Base-by-base conservation (phyloP, 768 basidiomycete species). In the Pleurotus citrinopileatus region DNA sequence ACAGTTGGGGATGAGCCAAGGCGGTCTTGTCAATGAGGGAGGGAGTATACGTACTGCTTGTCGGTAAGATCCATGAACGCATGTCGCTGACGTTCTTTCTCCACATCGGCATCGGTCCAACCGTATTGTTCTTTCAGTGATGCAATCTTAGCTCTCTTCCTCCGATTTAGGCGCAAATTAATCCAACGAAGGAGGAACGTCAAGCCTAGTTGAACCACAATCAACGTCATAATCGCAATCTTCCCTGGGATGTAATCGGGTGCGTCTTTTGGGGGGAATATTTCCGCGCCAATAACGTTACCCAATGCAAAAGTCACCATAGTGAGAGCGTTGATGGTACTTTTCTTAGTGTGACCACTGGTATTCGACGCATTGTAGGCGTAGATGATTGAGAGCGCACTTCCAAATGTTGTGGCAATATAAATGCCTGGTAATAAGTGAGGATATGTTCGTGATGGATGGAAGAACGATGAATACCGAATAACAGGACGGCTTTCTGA, bases 241-340 rank as follows among this genome's bases (percentile, higher is more conserved):
- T 88, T 88, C 19, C 84, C 86, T 0, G 83, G 83, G 26, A 84
- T 79, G 63, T 87, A 88, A 13, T 63, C 73, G 0, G 84, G 83
- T 2, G 81, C 82, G 56, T 82, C 82, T 57, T 79, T 75, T 0
- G 84, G 79, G 27, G 78, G 80, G 61, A 88, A 83, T 26, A 85
- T 83, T 62, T 82, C 77, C 0, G 82, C 75, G 4, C 86, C 86
- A 53, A 83, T 72, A 43, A 84, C 82, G 60, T 86, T 86, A 15
- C 84, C 82, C 17, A 81, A 56, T 44, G 74, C 73, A 61, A 85
- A 84, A 0, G 79, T 67, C 3, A 74, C 72, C 19, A 84, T 65
- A 2, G 81, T 84, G 74, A 84, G 71, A 3, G 82, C 78, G 52
- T 84, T 84, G 58, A 84, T 75, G 1, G 83, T 85, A 56, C 80